Percentiles rank a stretch among this genome's conserved stretches.
Evolutionary conservation across 2,329 filamentous ascomycete species (phyloP).

Genomic region (Epichloe brachyelytri): DNA sequence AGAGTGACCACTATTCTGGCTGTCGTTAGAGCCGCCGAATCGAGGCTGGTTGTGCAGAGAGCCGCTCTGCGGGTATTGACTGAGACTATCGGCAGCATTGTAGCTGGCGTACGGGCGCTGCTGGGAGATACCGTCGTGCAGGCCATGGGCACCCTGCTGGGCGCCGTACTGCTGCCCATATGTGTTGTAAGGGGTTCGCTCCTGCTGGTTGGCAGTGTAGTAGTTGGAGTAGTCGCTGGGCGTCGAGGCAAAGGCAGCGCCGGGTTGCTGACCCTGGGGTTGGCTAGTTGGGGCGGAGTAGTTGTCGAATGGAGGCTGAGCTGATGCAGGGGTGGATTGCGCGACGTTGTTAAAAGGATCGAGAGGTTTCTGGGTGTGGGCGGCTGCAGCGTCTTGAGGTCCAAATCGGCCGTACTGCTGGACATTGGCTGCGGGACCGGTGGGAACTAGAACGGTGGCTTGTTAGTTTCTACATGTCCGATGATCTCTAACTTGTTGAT

Average conservation of each 20-base stretch:
- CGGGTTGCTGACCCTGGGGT: conserved; percentile 43
- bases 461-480: conserved; percentile 9
- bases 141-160: conserved; percentile 45
- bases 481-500: conserved; percentile 8
- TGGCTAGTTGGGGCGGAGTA: conserved; percentile 47
- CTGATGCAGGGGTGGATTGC: conserved; percentile 48
- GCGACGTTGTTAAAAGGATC: conserved; percentile 54
- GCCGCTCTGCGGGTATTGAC: conserved; percentile 64
- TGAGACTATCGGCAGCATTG: conserved; percentile 47
- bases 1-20: conserved; percentile 76
- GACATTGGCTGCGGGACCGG: conserved; percentile 36
- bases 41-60: conserved; percentile 40
- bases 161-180: conserved; percentile 51
- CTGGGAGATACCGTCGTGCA: conserved; percentile 61
- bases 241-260: conserved; percentile 58
- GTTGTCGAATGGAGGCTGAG: conserved; percentile 46
- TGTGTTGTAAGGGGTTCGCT: conserved; percentile 69
- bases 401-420: conserved; percentile 62
- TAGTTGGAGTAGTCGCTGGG: conserved; percentile 74
- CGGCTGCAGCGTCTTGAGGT: conserved; percentile 44
- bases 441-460: conserved; percentile 13
- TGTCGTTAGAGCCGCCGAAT: conserved; percentile 49
- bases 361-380: conserved; percentile 62
- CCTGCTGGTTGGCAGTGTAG: conserved; percentile 63
- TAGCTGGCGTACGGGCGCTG: conserved; percentile 72